Percentiles rank a stretch among this genome's conserved stretches.
These are phyloP conservation scores for Dactylorhiza incarnata DNA, from an alignment of 106 monocot genomes.

Conservation along the genomic window DNA sequence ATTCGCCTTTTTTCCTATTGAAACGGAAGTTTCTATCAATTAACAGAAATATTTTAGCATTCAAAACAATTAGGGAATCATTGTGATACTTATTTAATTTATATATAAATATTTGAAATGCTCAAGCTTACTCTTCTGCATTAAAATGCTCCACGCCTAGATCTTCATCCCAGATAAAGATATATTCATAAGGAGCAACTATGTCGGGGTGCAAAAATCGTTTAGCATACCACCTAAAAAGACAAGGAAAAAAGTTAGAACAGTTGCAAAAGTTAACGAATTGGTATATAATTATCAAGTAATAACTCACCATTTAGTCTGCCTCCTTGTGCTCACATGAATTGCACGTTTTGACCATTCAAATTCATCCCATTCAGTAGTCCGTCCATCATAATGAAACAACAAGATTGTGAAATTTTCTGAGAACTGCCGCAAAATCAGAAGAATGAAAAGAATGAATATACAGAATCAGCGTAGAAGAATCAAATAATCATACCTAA, in stretches of 20 bases:
- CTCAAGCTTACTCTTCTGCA: slow-evolving; percentile 39
- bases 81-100: too few relatives aligned
- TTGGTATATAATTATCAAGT: not conserved
- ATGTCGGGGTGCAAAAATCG: slow-evolving; percentile 69
- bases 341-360: slow-evolving; percentile 24
- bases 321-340: slow-evolving; percentile 29
- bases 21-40: too few relatives aligned
- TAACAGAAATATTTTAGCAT: too few relatives aligned
- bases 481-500: not conserved
- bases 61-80: too few relatives aligned
- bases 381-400: slow-evolving; percentile 65
- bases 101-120: not conserved
- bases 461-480: not conserved
- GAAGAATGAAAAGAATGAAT: not conserved
- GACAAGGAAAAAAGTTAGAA: not conserved
- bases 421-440: slow-evolving; percentile 36
- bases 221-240: slow-evolving; percentile 73
- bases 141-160: slow-evolving; percentile 62
- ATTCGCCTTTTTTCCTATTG: too few relatives aligned
- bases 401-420: slow-evolving; percentile 50
- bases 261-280: not conserved
- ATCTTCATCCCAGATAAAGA: slow-evolving; percentile 84
- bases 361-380: slow-evolving; percentile 61
- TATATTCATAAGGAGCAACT: slow-evolving; percentile 68
- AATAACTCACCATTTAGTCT: slow-evolving; percentile 52